Evolutionary conservation across 2,329 filamentous ascomycete species (phyloP), one percentile per base, ranked within the genome.

Genomic region (Hansfordia pulvinata): DNA sequence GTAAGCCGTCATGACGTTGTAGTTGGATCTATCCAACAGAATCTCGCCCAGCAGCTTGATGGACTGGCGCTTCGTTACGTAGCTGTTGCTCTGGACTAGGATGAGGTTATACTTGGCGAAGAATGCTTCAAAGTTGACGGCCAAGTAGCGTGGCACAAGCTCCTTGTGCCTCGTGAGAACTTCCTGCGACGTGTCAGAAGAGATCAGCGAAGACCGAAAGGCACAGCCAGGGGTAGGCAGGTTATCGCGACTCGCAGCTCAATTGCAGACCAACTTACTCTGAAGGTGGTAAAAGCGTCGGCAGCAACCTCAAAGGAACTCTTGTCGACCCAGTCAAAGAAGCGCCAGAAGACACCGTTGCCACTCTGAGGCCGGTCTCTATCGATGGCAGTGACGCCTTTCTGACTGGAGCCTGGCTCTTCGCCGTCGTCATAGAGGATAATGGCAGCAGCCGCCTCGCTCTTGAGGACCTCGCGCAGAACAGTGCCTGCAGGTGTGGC

Each of bases 11-110:
- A 98, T 98, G 47, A 96, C 84, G 47, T 76, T 84, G 60, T 98
- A 98, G 55, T 98, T 96, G 36, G 88, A 84, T 22, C 90, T 75
- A 52, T 96, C 90, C 18, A 98, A 68, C 30, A 98, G 60, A 25
- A 98, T 84, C 56, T 98, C 90, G 28, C 90, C 90, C 2, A 98
- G 70, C 22, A 98, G 68, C 53, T 98, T 98, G 57, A 96, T 96
- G 10, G 85, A 94, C 56, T 98, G 90, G 26, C 90, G 73, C 54
- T 98, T 98, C 15, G 90, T 98, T 35, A 98, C 90, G 48, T 98
- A 98, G 47, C 82, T 92, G 47, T 86, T 83, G 17, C 85, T 93
- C 47, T 92, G 84, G 19, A 96, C 74, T 17, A 98, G 65, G 14
- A 79, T 72, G 31, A 69, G 69, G 58, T 24, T 94, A 61, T 94